Evolutionary conservation across 805 yeast species (phyloP).

Genomic region (Ogataea salicorniae): DNA sequence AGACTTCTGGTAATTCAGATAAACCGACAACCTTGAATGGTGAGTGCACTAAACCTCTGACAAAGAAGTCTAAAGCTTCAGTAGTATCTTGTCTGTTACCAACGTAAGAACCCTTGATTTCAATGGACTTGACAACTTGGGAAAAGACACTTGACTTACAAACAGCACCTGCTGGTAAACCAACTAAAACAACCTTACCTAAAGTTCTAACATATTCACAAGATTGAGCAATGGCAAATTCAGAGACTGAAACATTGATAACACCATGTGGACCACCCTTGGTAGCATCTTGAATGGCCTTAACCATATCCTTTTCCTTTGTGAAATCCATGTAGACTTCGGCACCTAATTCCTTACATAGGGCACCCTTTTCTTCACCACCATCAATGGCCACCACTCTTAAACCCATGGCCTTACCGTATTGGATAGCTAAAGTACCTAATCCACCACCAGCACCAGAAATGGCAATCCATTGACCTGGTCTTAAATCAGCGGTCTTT

Average conservation of each 20-base stretch:
- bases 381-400: slow-evolving; percentile 71
- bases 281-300: slow-evolving; percentile 37
- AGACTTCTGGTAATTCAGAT: slow-evolving; percentile 64
- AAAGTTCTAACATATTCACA: slow-evolving; percentile 53
- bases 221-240: slow-evolving; percentile 46
- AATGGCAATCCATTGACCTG: slow-evolving; percentile 72
- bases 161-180: slow-evolving; percentile 76
- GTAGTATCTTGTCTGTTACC: slow-evolving; percentile 87
- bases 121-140: slow-evolving; percentile 67
- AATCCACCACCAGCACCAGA: slow-evolving; percentile 84
- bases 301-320: slow-evolving; percentile 37
- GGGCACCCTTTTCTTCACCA: slow-evolving; percentile 58
- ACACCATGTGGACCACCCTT: slow-evolving; percentile 61
- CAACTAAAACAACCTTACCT: slow-evolving; percentile 61
- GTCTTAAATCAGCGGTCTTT: slow-evolving; percentile 66
- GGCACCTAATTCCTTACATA: slow-evolving; percentile 55
- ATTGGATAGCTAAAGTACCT: slow-evolving; percentile 72
- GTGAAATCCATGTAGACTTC: slow-evolving; percentile 57
- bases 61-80: slow-evolving; percentile 68
- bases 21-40: slow-evolving; percentile 72
- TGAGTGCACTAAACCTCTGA: slow-evolving; percentile 59
- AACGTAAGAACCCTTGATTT: slow-evolving; percentile 77
- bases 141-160: slow-evolving; percentile 64
- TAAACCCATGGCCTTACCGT: slow-evolving; percentile 71
- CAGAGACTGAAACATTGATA: slow-evolving; percentile 58